Evolutionary conservation across 1,139 yeast genomes (phyloP).

Genomic region (Yamadazyma buinensis): DNA sequence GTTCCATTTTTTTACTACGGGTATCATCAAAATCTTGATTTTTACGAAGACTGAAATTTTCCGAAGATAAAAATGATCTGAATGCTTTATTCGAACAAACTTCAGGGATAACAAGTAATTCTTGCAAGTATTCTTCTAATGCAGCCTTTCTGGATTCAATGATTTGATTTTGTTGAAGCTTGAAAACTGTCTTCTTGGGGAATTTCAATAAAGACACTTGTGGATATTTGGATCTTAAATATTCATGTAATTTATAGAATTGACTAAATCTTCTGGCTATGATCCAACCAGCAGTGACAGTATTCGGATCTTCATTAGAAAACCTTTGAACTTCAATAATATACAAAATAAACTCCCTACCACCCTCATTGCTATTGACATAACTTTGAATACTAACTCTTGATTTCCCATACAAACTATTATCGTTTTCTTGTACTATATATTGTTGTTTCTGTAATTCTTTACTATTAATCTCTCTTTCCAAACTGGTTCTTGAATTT

Average conservation of each 20-base stretch:
- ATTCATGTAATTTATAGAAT: conserved; percentile 67
- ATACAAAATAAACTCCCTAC: conserved; percentile 63
- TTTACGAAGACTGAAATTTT: conserved; percentile 47
- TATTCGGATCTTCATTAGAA: conserved; percentile 38
- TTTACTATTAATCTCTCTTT: conserved; percentile 65
- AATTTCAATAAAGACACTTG: conserved; percentile 50
- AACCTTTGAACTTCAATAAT: conserved; percentile 71
- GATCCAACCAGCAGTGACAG: conserved; percentile 76
- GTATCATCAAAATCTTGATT: conserved; percentile 29
- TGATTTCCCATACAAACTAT: conserved; percentile 71
- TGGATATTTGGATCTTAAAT: conserved; percentile 53
- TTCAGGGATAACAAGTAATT: conserved; percentile 54
- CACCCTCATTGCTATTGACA: conserved; percentile 53
- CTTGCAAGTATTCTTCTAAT: conserved; percentile 60
- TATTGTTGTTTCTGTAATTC: conserved; percentile 78
- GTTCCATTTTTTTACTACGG: conserved; percentile 22
- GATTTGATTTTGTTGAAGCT: conserved; percentile 57
- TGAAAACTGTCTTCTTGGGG: conserved; percentile 64
- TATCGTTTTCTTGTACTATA: conserved; percentile 78
- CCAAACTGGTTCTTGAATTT: conserved; percentile 63
- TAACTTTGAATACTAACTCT: conserved; percentile 63
- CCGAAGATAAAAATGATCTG: conserved; percentile 74
- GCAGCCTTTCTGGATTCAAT: conserved; percentile 62
- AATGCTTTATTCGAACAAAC: conserved; percentile 74
- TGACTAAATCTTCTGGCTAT: conserved; percentile 87